Base-by-base conservation (phyloP, 768 basidiomycete genomes). In the Tubosaeta brunneosetosa region DNA sequence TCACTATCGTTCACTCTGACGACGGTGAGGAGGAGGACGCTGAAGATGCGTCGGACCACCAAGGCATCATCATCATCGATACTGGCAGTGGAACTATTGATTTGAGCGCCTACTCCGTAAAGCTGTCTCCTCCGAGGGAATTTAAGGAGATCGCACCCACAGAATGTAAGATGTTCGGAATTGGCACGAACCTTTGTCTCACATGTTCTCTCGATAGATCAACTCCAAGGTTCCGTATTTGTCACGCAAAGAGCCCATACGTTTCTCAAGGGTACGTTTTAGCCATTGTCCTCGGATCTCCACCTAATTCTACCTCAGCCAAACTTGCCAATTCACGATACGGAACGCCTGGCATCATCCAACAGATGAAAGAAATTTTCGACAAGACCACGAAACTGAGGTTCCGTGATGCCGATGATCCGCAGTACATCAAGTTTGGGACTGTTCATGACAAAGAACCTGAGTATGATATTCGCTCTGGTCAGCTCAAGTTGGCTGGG, bases 61-160 rank as follows among this genome's bases (percentile, higher is more conserved):
- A 68, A 25, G 70, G 69, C 0, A 55, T 78, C 7, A 63, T 78
- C n/a, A 60, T 80, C 9, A 67, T 79, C n/a, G 79, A 80, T 59
- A 61, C 58, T 19, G 80, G 78, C 9, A 73, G 76, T 1, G 67
- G 32, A 10, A 33, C 32, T 12, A 4, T 33, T 33, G 32, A 33
- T 33, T 33, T 33, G 32, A 33, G 32, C 49, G 32, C 32, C 9
- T 33, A 33, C 32, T 33, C 32, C 12, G 32, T 33, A 12, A 19
- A 41, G 40, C 12, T 19, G 11, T 13, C 22, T 41, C 19, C 60
- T 1, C 48, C 55, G 2, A 55, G 38, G 16, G 53, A 54, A 11
- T 66, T 74, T 32, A 58, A 76, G 38, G 72, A 74, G 52, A 61
- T 74, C 47, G 60, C 62, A 22, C 62, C 66, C 32, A 61, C 65